Percentiles rank a stretch among this genome's conserved stretches.
Conservation (phyloP, 345 rosid genomes). For the Eucalyptus virginea region DNA sequence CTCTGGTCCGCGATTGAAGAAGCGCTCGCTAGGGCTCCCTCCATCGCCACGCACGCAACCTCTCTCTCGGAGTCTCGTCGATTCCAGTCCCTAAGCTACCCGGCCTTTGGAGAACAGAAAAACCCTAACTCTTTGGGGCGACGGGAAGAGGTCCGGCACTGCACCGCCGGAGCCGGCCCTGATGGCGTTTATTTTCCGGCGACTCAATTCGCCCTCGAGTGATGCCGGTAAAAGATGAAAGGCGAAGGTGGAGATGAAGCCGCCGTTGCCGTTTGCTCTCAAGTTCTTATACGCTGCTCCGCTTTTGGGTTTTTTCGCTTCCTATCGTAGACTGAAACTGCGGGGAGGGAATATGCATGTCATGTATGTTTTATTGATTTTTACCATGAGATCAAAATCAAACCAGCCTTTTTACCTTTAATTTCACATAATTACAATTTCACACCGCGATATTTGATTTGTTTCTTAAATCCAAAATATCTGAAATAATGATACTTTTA, state of each 20-base stretch:
- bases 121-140: neutral
- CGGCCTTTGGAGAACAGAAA: neutral
- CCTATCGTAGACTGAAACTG: neutral
- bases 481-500: too few relatives aligned
- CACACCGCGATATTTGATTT: neutral
- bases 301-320: neutral
- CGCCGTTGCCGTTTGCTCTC: neutral
- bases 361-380: neutral
- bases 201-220: neutral
- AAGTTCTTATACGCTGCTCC: neutral
- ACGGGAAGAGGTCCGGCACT: neutral
- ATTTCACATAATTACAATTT: neutral
- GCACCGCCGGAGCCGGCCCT: neutral
- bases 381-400: neutral
- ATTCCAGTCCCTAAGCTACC: neutral
- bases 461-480: neutral
- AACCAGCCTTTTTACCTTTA: neutral
- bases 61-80: neutral
- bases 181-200: neutral
- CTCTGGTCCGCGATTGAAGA: conserved; percentile 81
- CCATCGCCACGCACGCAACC: conserved; percentile 31
- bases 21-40: conserved; percentile 64
- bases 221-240: neutral
- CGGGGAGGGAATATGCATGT: neutral
- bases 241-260: neutral